These are phyloP conservation scores for Pseudonitzschia multiseries DNA, from an alignment of 108 stramenopile genomes.

Conservation along the genomic window DNA sequence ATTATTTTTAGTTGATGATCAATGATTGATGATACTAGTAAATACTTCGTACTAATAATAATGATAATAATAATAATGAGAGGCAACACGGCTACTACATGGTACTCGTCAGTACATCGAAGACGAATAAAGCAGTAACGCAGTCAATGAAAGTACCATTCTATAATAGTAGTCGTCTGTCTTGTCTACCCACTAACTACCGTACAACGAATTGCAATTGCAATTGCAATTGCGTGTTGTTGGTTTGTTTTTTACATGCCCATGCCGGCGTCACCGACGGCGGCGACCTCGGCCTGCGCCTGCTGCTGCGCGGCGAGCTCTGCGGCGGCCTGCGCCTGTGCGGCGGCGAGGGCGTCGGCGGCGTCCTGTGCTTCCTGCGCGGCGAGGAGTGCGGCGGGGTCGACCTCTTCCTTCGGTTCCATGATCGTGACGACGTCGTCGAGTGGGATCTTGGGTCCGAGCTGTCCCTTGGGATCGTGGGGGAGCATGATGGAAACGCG, in stretches of 20 bases:
- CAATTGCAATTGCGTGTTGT: too few species aligned
- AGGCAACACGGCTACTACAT: too few species aligned
- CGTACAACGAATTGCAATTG: too few species aligned
- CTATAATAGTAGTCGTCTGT: not conserved
- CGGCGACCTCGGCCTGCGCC: conserved; percentile 36
- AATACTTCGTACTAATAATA: too few species aligned
- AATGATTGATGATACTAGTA: too few species aligned
- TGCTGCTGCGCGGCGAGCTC: conserved; percentile 2
- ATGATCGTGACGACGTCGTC: conserved; percentile 92
- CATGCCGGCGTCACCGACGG: conserved; percentile 14
- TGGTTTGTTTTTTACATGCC: conserved; percentile 14
- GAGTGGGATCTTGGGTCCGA: conserved; percentile 87
- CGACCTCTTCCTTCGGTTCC: conserved; percentile 87
- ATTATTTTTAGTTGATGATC: too few species aligned
- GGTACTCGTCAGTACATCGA: conserved; percentile 8
- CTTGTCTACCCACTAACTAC: not conserved
- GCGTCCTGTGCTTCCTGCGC: conserved; percentile 60
- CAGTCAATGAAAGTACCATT: conserved; percentile 1
- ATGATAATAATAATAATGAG: not conserved
- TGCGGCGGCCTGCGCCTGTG: conserved; percentile 14
- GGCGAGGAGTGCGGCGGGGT: conserved; percentile 66
- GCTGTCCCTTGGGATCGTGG: conserved; percentile 92
- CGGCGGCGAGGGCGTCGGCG: conserved; percentile 44
- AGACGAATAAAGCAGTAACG: conserved; percentile 5
- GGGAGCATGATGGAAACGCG: conserved; percentile 98